Evolutionary conservation across 805 yeast genomes (phyloP), one percentile per base, ranked within the genome.

Genomic region (Candida cerambycidarum): DNA sequence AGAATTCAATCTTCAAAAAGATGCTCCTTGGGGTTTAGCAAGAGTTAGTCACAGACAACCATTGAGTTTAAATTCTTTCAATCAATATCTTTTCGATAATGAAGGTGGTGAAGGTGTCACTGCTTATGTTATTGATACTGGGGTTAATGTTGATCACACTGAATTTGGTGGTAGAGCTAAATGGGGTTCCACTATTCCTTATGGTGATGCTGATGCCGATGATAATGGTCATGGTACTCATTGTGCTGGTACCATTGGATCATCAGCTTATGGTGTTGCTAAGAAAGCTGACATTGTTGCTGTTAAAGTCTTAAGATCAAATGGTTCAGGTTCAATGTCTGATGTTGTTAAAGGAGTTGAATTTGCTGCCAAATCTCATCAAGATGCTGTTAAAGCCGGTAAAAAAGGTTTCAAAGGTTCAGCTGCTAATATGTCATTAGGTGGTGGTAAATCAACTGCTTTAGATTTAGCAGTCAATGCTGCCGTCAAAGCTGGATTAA

Each of bases 191-290:
- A 87, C 95, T 44, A 73, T 87, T 52, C 95, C 95, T 52, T 54
- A 64, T 40, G 83, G 82, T 55, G 88, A 81, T 54, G 75, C 75
- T 41, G 89, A 83, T 52, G 57, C 73, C 33, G 96, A 90, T 62
- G 93, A 89, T 41, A 85, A 87, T 56, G 97, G 97, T 39, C 97
- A 89, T 66, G 97, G 97, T 58, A 88, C 96, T 35, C 97, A 89
- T 59, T 88, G 95, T 70, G 96, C 97, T n/a, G 97, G 96, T 67
- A 89, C 95, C 27, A 87, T 90, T 56, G 96, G 83, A 39, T 85
- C 93, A 16, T 72, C 73, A 47, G 70, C 79, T 40, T 87, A 83
- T 51, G 96, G 96, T 69, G 87, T 88, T 42, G 90, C 96, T 43
- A 88, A 89, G 66, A 72, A 78, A 40, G 93, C 90, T 8, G 73